Evolutionary conservation across 2,329 filamentous ascomycete genomes (phyloP), one percentile per base, ranked within the genome.

Genomic region (Arthrobotrys pseudoclavata): DNA sequence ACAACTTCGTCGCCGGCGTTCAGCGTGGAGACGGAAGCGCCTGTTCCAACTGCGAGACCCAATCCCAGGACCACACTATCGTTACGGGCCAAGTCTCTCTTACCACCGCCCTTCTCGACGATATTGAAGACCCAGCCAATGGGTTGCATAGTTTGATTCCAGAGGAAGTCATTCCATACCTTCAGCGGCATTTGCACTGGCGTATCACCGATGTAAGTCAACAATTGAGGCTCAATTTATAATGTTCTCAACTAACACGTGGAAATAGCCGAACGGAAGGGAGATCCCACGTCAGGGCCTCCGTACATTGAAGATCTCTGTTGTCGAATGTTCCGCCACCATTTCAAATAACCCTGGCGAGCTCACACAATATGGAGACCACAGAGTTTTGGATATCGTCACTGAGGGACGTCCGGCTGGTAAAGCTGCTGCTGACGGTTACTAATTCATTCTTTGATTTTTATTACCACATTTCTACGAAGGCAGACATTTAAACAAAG

Each of bases 71-170:
- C 6, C 76, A 82, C 10, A 78, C 83, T 1, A 75, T 82, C n/a
- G 82, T 86, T 29, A 84, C 84, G 2, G 84, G 84, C n/a, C 84
- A 83, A 45, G 82, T 86, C 3, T 83, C 82, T 0, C 75, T 86
- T 5, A 85, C 85, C 0, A 81, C 81, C 1, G 82, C 82, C 18
- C 79, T 86, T 15, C 63, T 83, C 10, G 81, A 83, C 22, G 80
- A 82, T 61, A 81, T 83, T 45, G 69, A 71, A 34, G 75, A 78
- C 29, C 76, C 82, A 10, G 81, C 80, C 7, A 81, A 82, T 15
- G 76, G 81, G 31, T 72, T 84, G 18, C 79, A 79, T 3, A 81
- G 81, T 12, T 64, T 84, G 40, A 80, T 82, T 7, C 79, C 80
- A 4, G 81, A 81, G 15, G 80, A 82, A 26, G 83, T 84, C 0